Conservation (phyloP, 805 yeast species). For the Candida pseudoglaebosa region DNA sequence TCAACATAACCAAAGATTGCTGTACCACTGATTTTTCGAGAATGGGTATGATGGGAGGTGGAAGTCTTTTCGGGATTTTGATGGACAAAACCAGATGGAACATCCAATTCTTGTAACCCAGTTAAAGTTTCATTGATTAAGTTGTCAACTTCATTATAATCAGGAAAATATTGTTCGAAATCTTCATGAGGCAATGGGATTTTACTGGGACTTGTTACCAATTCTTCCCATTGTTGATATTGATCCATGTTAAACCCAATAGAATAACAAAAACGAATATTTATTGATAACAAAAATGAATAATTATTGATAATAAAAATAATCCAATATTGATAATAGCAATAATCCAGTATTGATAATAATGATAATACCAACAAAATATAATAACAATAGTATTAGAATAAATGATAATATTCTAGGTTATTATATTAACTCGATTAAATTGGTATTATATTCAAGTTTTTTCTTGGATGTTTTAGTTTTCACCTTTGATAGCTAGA, state of each 20-base stretch:
- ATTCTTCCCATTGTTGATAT: conserved; percentile 28
- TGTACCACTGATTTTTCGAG: conserved; percentile 69
- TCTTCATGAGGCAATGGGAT: conserved; percentile 53
- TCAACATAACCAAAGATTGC: conserved; percentile 73
- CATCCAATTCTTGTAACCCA: conserved; percentile 59
- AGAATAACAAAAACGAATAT: too few species aligned
- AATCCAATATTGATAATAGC: not conserved
- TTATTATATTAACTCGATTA: too few species aligned
- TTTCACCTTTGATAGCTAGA: too few species aligned
- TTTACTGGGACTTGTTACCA: conserved; percentile 21
- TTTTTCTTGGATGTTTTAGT: too few species aligned
- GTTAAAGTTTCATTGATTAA: conserved; percentile 54
- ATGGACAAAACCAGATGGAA: conserved; percentile 43
- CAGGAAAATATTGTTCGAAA: conserved; percentile 42
- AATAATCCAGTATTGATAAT: not conserved
- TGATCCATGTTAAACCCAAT: conserved; percentile 20
- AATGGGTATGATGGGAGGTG: conserved; percentile 31
- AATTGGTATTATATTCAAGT: too few species aligned
- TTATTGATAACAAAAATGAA: too few species aligned
- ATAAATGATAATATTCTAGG: too few species aligned
- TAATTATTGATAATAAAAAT: too few species aligned
- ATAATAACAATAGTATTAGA: too few species aligned
- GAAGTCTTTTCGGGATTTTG: conserved; percentile 16
- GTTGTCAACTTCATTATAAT: conserved; percentile 50
- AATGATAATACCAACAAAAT: too few species aligned